Conservation (phyloP, 169 alveolate genomes). For the Babesia bigemina region DNA sequence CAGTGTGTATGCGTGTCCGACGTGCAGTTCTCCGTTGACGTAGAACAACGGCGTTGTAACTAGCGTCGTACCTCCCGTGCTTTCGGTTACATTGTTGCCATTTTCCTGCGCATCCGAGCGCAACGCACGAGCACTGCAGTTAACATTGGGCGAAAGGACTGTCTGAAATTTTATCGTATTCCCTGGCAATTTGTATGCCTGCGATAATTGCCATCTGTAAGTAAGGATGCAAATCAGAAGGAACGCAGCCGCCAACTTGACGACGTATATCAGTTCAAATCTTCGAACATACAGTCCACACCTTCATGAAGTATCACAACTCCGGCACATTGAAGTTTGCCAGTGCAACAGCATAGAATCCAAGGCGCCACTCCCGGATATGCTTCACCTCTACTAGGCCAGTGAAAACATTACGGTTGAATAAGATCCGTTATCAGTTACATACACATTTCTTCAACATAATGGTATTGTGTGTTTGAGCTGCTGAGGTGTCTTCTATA, state of each 20-base stretch:
- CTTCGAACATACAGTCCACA: not conserved
- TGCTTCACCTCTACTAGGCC: not conserved
- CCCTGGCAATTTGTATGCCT: slow-evolving; percentile 45
- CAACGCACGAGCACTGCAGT: not conserved
- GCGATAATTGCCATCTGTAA: slow-evolving; percentile 62
- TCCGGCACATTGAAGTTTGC: no score
- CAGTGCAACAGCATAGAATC: not conserved
- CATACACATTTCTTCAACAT: not conserved
- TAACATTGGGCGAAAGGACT: not conserved
- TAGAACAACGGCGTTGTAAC: slow-evolving; percentile 71
- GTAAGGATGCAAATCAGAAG: slow-evolving; percentile 52
- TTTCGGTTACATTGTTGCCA: not conserved
- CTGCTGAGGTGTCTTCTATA: not conserved
- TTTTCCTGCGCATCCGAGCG: not conserved
- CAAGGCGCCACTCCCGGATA: not conserved
- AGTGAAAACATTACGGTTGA: no score
- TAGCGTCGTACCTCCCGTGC: slow-evolving; percentile 5
- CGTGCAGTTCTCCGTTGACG: slow-evolving; percentile 74
- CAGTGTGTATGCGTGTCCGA: slow-evolving; percentile 80
- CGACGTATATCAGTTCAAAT: not conserved
- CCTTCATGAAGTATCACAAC: not conserved
- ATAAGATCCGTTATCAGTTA: not conserved
- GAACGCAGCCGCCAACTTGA: slow-evolving; percentile 30
- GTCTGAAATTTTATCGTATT: not conserved
- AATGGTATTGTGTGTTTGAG: not conserved